Conservation (phyloP, 768 basidiomycete genomes). For the Trametes villosa region DNA sequence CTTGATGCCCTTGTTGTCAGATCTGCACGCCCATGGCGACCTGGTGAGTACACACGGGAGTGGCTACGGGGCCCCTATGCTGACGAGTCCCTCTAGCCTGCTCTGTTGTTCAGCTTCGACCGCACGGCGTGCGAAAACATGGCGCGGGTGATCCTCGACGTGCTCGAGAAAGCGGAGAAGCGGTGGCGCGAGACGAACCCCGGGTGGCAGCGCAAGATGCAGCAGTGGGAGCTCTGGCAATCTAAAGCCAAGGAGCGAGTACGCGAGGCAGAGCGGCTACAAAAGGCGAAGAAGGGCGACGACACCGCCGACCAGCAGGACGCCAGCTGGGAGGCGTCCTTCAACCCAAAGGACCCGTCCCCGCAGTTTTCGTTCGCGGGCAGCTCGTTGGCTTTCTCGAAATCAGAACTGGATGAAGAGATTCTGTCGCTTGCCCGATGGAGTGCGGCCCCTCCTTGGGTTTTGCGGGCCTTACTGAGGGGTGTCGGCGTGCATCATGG, state of each 20-base stretch:
- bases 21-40: conserved; percentile 56
- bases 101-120: conserved; percentile 71
- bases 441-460: conserved; percentile 45
- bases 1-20: conserved; percentile 56
- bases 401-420: conserved; percentile 53
- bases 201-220: conserved; percentile 55
- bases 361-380: conserved; percentile 65
- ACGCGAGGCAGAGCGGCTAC: conserved; percentile 44
- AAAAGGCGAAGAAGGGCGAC: conserved; percentile 44
- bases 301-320: conserved; percentile 28
- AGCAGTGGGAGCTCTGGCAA: conserved; percentile 56
- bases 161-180: conserved; percentile 48
- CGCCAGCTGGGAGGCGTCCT: conserved; percentile 54
- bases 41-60: conserved; percentile 48
- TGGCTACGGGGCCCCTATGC: not conserved
- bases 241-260: conserved; percentile 51
- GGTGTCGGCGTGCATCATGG: conserved; percentile 74
- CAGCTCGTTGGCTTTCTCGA: conserved; percentile 45
- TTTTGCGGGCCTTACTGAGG: conserved; percentile 51
- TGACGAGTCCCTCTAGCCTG: conserved; percentile 47
- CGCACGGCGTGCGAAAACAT: conserved; percentile 61
- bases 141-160: conserved; percentile 41
- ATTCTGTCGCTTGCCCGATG: conserved; percentile 43
- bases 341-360: conserved; percentile 61
- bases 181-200: conserved; percentile 51